Conservation (phyloP, 768 basidiomycete species). For the Hygrophoropsis aurantiaca region DNA sequence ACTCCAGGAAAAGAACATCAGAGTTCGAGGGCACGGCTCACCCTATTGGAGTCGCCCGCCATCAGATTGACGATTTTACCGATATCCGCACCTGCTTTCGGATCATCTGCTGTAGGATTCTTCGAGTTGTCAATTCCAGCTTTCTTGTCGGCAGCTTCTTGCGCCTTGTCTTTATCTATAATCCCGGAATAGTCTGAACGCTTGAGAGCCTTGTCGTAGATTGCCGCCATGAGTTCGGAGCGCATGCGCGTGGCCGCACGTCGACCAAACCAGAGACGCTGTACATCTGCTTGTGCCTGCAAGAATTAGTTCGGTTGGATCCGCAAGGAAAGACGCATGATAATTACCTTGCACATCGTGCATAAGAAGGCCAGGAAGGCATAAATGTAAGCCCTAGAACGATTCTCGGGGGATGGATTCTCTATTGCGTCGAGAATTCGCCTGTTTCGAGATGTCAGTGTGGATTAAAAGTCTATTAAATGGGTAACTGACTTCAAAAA, state of each 20-base stretch:
- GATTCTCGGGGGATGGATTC: conserved; percentile 30
- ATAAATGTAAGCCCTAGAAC: conserved; percentile 48
- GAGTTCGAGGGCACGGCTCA: conserved; percentile 18
- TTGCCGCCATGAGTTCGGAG: conserved; percentile 46
- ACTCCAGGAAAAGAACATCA: not conserved
- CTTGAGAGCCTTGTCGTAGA: conserved; percentile 56
- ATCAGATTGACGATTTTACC: conserved; percentile 86
- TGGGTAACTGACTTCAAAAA: conserved; percentile 40
- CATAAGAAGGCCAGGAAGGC: conserved; percentile 46
- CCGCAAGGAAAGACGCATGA: not conserved
- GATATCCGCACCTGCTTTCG: conserved; percentile 70
- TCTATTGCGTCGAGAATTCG: conserved; percentile 38
- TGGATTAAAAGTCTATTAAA: not conserved
- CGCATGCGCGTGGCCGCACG: conserved; percentile 44
- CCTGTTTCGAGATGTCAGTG: not conserved
- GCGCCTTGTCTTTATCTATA: conserved; percentile 42
- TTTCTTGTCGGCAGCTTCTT: conserved; percentile 9
- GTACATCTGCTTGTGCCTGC: conserved; percentile 33
- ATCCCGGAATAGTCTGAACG: conserved; percentile 77
- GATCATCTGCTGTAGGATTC: conserved; percentile 31
- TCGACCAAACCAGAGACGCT: conserved; percentile 47
- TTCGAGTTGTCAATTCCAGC: not conserved
- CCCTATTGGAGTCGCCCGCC: conserved; percentile 66
- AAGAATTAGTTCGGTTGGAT: not conserved
- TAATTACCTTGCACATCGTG: conserved; percentile 38